Evolutionary conservation across 441 rosid genomes (phyloP).

Genomic region (Adansonia madagascariensis): DNA sequence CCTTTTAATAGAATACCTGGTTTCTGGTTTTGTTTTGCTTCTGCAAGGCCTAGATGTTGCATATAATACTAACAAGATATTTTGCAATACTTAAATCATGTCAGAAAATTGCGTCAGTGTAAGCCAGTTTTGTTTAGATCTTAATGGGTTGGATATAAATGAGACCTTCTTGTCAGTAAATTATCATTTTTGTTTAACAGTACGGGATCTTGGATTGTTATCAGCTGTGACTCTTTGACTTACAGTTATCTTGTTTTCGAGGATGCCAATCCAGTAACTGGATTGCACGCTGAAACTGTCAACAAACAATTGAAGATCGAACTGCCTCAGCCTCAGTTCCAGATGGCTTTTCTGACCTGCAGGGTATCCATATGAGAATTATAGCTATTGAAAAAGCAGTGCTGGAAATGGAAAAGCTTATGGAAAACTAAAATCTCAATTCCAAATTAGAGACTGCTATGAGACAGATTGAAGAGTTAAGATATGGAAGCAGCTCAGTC

Average conservation of each 20-base stretch:
- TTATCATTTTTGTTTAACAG: neutral
- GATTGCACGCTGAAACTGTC: slow-evolving; percentile 36
- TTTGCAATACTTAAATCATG: slow-evolving; percentile 9
- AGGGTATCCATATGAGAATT: slow-evolving; percentile 58
- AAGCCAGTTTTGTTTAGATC: slow-evolving; percentile 15
- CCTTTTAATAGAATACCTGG: neutral
- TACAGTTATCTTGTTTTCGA: slow-evolving; percentile 32
- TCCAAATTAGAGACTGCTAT: slow-evolving; percentile 58
- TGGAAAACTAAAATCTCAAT: slow-evolving; percentile 44
- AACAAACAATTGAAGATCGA: slow-evolving; percentile 36
- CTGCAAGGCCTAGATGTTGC: neutral
- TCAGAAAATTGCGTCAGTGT: slow-evolving; percentile 11
- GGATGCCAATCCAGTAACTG: slow-evolving; percentile 40
- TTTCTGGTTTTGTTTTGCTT: neutral
- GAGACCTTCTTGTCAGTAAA: neutral
- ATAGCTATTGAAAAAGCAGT: slow-evolving; percentile 66
- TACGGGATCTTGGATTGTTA: neutral
- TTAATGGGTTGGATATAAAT: neutral
- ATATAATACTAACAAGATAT: neutral
- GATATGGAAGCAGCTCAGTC: slow-evolving; percentile 37
- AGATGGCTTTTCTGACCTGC: slow-evolving; percentile 48
- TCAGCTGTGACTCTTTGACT: slow-evolving; percentile 8
- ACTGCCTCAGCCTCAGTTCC: slow-evolving; percentile 21
- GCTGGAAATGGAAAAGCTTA: slow-evolving; percentile 58
- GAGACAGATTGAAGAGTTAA: slow-evolving; percentile 60